Evolutionary conservation across 2,329 filamentous ascomycete genomes (phyloP).

Genomic region (Arthrobotrys musiformis): DNA sequence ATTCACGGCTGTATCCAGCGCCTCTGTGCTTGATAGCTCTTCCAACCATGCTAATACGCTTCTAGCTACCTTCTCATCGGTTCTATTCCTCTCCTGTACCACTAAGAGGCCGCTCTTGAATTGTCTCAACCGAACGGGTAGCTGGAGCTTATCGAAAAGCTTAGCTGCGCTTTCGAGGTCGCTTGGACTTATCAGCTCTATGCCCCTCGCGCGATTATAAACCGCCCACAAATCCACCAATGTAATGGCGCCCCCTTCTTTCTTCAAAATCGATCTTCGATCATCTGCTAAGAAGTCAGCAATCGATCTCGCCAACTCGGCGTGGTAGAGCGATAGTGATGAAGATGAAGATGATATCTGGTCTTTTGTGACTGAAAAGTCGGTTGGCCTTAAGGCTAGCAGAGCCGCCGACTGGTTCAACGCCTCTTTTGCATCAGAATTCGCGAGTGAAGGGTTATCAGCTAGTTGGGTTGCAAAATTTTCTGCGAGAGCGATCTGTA

Average conservation of each 20-base stretch:
- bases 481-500: slow-evolving; percentile 49
- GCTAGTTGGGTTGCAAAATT: slow-evolving; percentile 49
- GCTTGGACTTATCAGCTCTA: slow-evolving; percentile 89
- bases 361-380: slow-evolving; percentile 58
- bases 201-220: slow-evolving; percentile 91
- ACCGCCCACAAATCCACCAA: slow-evolving; percentile 92
- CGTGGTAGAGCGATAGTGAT: slow-evolving; percentile 78
- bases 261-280: slow-evolving; percentile 77
- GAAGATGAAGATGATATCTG: slow-evolving; percentile 56
- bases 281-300: slow-evolving; percentile 92
- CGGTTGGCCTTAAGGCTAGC: slow-evolving; percentile 63
- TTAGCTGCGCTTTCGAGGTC: slow-evolving; percentile 91
- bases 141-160: slow-evolving; percentile 85
- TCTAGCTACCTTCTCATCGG: slow-evolving; percentile 89
- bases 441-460: slow-evolving; percentile 62
- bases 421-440: slow-evolving; percentile 76
- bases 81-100: slow-evolving; percentile 86
- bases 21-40: background rate
- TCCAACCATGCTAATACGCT: slow-evolving; percentile 68
- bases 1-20: slow-evolving; percentile 61
- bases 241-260: slow-evolving; percentile 86
- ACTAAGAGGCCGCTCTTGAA: slow-evolving; percentile 96
- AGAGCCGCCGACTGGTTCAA: slow-evolving; percentile 84
- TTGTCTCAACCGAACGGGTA: slow-evolving; percentile 85
- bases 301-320: slow-evolving; percentile 82